A percentile compares a stretch with the other conserved stretches of the same genome.
phyloP scores from a whole-genome alignment of 1,139 yeast genomes.

The Magnusiomyces tetraspermus region DNA sequence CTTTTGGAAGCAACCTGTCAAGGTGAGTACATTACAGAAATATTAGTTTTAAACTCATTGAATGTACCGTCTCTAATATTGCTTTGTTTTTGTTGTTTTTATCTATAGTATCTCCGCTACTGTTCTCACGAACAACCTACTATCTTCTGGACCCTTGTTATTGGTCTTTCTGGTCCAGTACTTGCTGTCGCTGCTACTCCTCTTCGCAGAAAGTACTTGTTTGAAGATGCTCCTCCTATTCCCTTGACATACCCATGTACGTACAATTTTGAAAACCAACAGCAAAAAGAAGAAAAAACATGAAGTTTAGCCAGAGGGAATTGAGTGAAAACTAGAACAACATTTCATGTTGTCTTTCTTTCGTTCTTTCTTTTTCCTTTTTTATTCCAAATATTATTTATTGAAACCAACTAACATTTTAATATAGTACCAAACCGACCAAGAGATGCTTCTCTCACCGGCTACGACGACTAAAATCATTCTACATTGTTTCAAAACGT shows the following conservation, averaged over 20 bases:
- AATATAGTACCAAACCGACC: slow-evolving; percentile 26
- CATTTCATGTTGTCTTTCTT: too few species aligned
- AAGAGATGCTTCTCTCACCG: slow-evolving; percentile 28
- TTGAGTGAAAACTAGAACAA: too few species aligned
- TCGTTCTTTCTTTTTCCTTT: too few species aligned
- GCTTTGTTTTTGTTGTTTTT: not conserved
- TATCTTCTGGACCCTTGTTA: slow-evolving; percentile 56
- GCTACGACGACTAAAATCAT: slow-evolving; percentile 32
- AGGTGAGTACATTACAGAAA: slow-evolving; percentile 17
- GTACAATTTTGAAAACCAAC: slow-evolving; percentile 15
- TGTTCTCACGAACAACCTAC: slow-evolving; percentile 76
- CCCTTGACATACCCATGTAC: slow-evolving; percentile 57
- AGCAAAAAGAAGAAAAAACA: not conserved
- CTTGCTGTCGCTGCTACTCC: slow-evolving; percentile 55
- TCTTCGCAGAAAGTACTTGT: slow-evolving; percentile 56
- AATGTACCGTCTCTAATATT: not conserved
- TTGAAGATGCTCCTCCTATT: slow-evolving; percentile 57
- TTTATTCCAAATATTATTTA: too few species aligned
- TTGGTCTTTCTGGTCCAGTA: slow-evolving; percentile 63
- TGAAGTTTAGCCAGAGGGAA: too few species aligned
- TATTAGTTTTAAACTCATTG: too few species aligned
- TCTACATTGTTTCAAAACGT: slow-evolving; percentile 1
- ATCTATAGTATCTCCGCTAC: slow-evolving; percentile 59
- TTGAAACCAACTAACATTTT: too few species aligned
- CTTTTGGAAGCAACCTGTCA: slow-evolving; percentile 22